These are phyloP conservation scores for Fusarium neocosmosporiellum DNA, from an alignment of 2,329 filamentous ascomycete species.

Conservation along the genomic window DNA sequence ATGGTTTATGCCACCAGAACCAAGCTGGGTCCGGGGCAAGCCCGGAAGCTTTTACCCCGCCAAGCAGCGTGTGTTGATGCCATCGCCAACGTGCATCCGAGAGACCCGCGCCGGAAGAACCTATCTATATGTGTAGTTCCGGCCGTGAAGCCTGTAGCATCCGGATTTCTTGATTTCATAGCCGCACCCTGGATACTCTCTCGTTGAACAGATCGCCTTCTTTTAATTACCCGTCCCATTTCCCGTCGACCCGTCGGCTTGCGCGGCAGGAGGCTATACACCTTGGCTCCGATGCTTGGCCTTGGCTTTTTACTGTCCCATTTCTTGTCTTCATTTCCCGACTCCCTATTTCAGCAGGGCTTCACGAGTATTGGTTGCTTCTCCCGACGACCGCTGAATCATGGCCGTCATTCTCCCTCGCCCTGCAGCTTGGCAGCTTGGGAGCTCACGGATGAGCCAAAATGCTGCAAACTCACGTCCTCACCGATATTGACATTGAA, in stretches of 20 bases:
- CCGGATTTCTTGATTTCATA: not conserved
- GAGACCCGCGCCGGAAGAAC: not conserved
- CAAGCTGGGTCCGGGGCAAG: conserved; percentile 3
- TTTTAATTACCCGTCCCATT: not conserved
- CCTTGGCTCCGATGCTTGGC: not conserved
- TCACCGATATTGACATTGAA: not conserved
- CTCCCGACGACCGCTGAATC: not conserved
- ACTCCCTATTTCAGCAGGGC: not conserved
- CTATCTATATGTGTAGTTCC: not conserved
- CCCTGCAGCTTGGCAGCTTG: not conserved
- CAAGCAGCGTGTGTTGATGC: conserved; percentile 14
- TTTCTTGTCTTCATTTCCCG: conserved; percentile 1
- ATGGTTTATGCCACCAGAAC: conserved; percentile 6
- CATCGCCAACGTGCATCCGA: not conserved
- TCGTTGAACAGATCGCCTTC: not conserved
- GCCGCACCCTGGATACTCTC: not conserved
- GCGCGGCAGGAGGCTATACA: not conserved
- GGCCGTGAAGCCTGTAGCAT: not conserved
- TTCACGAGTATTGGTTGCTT: not conserved
- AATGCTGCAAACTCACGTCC: not conserved
- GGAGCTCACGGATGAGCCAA: not conserved
- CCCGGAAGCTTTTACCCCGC: conserved; percentile 30
- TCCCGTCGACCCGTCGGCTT: not conserved
- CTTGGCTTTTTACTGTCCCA: not conserved
- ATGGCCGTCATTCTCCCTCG: not conserved